Percentiles rank a stretch among this genome's conserved stretches.
Conservation (phyloP, 345 rosid genomes). For the Syzygium aqueum region DNA sequence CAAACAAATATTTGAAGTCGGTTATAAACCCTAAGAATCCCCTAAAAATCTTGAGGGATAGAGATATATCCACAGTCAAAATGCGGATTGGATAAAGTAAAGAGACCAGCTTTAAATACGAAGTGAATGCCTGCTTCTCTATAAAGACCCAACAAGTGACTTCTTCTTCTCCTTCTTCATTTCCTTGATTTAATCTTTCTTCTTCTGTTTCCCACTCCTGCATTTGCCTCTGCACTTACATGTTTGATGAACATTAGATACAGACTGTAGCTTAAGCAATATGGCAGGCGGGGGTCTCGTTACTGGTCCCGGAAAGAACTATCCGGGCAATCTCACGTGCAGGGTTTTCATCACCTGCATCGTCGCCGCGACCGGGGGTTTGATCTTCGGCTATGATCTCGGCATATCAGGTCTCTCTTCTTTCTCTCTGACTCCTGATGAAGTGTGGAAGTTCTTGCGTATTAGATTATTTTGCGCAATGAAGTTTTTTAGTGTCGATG, state of each 20-base stretch:
- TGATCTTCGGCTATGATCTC: constrained; percentile 31
- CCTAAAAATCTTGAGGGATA: background rate
- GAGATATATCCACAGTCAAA: background rate
- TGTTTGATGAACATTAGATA: background rate
- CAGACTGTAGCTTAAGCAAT: background rate
- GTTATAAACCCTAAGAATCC: background rate
- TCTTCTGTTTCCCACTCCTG: background rate
- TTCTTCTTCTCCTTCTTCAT: background rate
- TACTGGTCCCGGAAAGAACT: background rate
- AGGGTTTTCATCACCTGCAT: constrained; percentile 16
- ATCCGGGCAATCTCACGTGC: constrained; percentile 19
- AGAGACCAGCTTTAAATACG: background rate
- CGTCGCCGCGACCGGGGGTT: constrained; percentile 26
- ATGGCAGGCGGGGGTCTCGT: constrained; percentile 29
- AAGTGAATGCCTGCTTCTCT: background rate
- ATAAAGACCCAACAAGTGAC: background rate
- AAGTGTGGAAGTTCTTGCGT: background rate
- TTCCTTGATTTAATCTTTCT: background rate
- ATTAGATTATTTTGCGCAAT: background rate
- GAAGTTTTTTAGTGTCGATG: background rate
- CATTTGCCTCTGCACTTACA: background rate
- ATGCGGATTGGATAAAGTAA: background rate
- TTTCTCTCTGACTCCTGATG: background rate
- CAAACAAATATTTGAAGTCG: background rate
- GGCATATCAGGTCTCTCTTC: constrained; percentile 28